Conservation (phyloP, 1,139 yeast species). For the Lodderomyces orthopsilosis region DNA sequence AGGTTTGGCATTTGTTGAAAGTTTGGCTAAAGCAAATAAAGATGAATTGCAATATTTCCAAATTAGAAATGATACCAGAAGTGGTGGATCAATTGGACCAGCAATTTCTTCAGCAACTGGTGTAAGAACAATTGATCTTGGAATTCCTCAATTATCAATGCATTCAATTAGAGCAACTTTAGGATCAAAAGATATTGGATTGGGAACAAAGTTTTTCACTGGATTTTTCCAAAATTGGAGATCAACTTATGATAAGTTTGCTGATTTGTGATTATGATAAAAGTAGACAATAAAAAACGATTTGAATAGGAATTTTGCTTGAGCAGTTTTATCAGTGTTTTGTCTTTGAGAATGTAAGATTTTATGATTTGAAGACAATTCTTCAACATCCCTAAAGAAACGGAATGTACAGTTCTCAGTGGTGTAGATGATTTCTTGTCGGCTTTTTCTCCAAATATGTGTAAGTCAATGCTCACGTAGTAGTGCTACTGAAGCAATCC, state of each 20-base stretch:
- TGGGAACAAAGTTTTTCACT: slow-evolving; percentile 38
- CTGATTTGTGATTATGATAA: slow-evolving; percentile 16
- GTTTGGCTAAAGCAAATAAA: slow-evolving; percentile 27
- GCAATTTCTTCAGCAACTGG: slow-evolving; percentile 38
- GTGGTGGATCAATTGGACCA: slow-evolving; percentile 50
- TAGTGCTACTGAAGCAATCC: too few relatives aligned
- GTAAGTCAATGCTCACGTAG: too few relatives aligned
- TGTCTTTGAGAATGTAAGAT: too few relatives aligned
- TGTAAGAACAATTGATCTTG: slow-evolving; percentile 45
- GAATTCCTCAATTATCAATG: slow-evolving; percentile 46
- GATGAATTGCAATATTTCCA: slow-evolving; percentile 41
- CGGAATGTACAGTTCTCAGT: too few relatives aligned
- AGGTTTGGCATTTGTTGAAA: slow-evolving; percentile 32
- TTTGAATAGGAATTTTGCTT: too few relatives aligned
- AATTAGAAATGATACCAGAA: slow-evolving; percentile 41
- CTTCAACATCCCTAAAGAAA: too few relatives aligned
- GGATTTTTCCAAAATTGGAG: slow-evolving; percentile 41
- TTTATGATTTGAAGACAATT: too few relatives aligned
- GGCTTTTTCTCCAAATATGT: too few relatives aligned
- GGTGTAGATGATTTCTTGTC: too few relatives aligned
- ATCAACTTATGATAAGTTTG: slow-evolving; percentile 22
- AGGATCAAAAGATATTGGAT: slow-evolving; percentile 44
- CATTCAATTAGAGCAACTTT: slow-evolving; percentile 44
- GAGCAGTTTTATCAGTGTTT: too few relatives aligned
- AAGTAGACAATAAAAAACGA: not conserved